These are phyloP conservation scores for Mycena venus DNA, from an alignment of 768 basidiomycete genomes.

Conservation along the genomic window DNA sequence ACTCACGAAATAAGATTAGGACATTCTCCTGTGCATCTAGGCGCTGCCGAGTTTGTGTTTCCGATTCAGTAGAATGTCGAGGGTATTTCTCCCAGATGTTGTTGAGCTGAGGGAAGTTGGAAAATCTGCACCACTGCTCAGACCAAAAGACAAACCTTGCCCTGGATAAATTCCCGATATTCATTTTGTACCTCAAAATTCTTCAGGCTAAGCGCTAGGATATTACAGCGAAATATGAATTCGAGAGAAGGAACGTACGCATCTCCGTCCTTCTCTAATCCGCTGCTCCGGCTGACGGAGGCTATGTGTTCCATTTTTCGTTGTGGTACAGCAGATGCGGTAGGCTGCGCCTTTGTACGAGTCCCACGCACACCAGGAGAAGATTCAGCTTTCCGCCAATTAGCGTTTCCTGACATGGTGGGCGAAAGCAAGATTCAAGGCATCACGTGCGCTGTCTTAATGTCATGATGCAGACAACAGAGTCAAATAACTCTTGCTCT, in stretches of 20 bases:
- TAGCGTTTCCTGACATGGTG: not conserved
- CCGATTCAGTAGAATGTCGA: constrained; percentile 44
- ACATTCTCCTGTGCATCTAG: constrained; percentile 75
- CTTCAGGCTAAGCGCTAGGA: constrained; percentile 67
- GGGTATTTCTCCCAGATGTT: constrained; percentile 58
- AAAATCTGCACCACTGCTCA: not conserved
- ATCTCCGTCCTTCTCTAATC: constrained; percentile 80
- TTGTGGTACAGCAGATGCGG: constrained; percentile 20
- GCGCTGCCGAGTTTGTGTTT: constrained; percentile 52
- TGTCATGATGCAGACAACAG: not conserved
- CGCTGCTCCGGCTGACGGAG: constrained; percentile 83
- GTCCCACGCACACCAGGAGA: not conserved
- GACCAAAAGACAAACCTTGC: constrained; percentile 62
- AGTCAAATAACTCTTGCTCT: constrained; percentile 1
- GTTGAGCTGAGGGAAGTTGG: constrained; percentile 55
- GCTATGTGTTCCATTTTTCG: constrained; percentile 74
- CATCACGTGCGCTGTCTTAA: not conserved
- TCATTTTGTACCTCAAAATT: constrained; percentile 71
- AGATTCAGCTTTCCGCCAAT: constrained; percentile 4
- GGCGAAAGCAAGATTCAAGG: not conserved
- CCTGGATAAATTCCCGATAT: constrained; percentile 73
- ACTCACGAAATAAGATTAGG: constrained; percentile 80
- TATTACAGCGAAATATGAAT: constrained; percentile 40
- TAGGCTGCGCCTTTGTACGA: not conserved
- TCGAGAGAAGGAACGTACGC: constrained; percentile 63